Base-by-base conservation (phyloP, 192 early-diverging fungal species). In the Pilobolus umbonatus region DNA sequence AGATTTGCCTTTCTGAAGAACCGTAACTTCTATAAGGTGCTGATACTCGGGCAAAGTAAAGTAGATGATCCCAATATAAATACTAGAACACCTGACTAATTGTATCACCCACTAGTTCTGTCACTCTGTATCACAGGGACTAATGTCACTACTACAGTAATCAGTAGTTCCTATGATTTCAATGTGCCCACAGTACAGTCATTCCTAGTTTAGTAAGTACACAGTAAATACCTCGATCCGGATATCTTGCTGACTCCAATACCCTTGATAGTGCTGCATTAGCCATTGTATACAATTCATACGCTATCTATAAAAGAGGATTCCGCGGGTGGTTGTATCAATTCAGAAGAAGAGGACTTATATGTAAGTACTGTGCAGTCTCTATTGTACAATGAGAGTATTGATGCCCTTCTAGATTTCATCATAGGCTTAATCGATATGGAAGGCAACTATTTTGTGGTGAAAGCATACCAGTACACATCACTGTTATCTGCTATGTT, bases 361-460 rank as follows among this genome's bases (percentile, higher is more conserved):
- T 63, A 11, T 80, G 75, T 77, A 75, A 69, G 73, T 70, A 22
- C 24, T 14, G 28, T 3, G 28, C 3, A 0, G 8, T 0, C 3
- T 15, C 14, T 1, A n/a, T n/a, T n/a, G n/a, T n/a, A n/a, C n/a
- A n/a, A n/a, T n/a, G n/a, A n/a, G n/a, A n/a, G n/a, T n/a, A 48
- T 8, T 48, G 46, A 26, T 0, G 29, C 26, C 15, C 14, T 11
- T 11, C 15, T 57, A 74, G 74, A 83, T 34, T 60, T 88, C 21
- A 35, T 88, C 4, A 64, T 91, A 62, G 82, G 79, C 1, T 53
- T 81, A 8, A 80, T 85, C 12, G 89, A 91, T 67, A 86, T 91
- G 2, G 87, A 91, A 66, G 89, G 85, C 62, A 91, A 91, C 56
- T 91, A 85, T 58, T 87, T 91, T 75, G 81, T 86, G 12, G 82